Percentiles rank a stretch among this genome's conserved stretches.
These are phyloP conservation scores for Beauveria australis DNA, from an alignment of 2,329 filamentous ascomycete genomes.

Conservation along the genomic window DNA sequence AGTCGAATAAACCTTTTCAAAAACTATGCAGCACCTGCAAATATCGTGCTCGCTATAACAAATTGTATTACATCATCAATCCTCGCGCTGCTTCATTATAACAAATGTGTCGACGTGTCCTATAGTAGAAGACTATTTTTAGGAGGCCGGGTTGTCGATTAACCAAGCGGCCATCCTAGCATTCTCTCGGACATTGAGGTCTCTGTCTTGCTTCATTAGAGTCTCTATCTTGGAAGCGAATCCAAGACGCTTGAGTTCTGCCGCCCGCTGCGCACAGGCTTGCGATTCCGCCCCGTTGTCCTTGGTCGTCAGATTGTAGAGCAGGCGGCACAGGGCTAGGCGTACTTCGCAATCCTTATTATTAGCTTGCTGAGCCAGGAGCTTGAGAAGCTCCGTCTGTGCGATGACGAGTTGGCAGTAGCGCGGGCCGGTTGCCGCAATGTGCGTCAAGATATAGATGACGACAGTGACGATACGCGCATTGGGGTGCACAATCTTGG, in stretches of 20 bases:
- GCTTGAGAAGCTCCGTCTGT: slow-evolving; percentile 67
- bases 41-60: background rate
- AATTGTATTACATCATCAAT: background rate
- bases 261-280: slow-evolving; percentile 57
- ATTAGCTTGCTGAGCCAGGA: slow-evolving; percentile 64
- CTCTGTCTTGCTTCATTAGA: slow-evolving; percentile 57
- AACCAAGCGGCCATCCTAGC: slow-evolving; percentile 73
- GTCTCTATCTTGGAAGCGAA: slow-evolving; percentile 58
- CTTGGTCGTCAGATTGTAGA: slow-evolving; percentile 77
- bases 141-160: slow-evolving; percentile 41
- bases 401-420: slow-evolving; percentile 72
- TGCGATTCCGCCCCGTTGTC: slow-evolving; percentile 63
- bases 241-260: slow-evolving; percentile 62
- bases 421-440: slow-evolving; percentile 71
- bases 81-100: background rate
- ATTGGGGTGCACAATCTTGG: slow-evolving; percentile 47
- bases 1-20: background rate
- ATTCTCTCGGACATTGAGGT: slow-evolving; percentile 75
- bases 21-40: background rate
- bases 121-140: background rate
- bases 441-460: slow-evolving; percentile 76
- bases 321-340: slow-evolving; percentile 69
- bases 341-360: slow-evolving; percentile 69
- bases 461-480: slow-evolving; percentile 69
- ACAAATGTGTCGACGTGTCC: background rate